These are phyloP conservation scores for Daldinia sp. DNA, from an alignment of 2,329 filamentous ascomycete species.

Conservation along the genomic window DNA sequence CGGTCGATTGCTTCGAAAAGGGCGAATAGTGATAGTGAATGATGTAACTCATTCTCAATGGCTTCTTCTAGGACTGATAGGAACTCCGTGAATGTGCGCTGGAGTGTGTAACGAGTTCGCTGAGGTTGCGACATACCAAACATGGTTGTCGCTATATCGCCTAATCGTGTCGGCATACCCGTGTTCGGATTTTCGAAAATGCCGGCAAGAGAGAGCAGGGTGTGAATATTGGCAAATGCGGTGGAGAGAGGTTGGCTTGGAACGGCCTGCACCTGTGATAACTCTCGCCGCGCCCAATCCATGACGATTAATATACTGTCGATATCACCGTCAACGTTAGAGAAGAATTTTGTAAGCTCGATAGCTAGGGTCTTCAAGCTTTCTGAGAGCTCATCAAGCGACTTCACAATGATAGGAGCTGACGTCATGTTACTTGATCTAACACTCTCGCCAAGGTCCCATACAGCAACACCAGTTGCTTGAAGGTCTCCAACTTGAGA, in stretches of 20 bases:
- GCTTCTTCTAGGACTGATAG: slow-evolving; percentile 88
- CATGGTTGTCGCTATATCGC: slow-evolving; percentile 75
- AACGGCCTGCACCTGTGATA: slow-evolving; percentile 74
- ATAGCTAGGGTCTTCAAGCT: slow-evolving; percentile 85
- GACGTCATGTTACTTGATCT: slow-evolving; percentile 91
- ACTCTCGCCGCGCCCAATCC: slow-evolving; percentile 93
- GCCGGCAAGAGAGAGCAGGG: slow-evolving; percentile 74
- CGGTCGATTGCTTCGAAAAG: slow-evolving; percentile 94
- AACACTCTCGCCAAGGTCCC: slow-evolving; percentile 93
- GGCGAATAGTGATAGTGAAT: slow-evolving; percentile 82
- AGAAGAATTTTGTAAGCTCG: slow-evolving; percentile 92
- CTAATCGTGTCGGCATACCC: slow-evolving; percentile 75
- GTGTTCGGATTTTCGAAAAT: slow-evolving; percentile 66
- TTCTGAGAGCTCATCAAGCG: slow-evolving; percentile 87
- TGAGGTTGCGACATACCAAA: slow-evolving; percentile 86
- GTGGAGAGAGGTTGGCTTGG: slow-evolving; percentile 74
- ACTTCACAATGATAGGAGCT: slow-evolving; percentile 84
- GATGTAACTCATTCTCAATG: slow-evolving; percentile 84
- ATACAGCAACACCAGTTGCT: slow-evolving; percentile 91
- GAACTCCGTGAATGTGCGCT: slow-evolving; percentile 90
- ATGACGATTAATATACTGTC: slow-evolving; percentile 93
- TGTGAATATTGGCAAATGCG: slow-evolving; percentile 86
- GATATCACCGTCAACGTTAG: slow-evolving; percentile 91
- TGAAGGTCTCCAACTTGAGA: slow-evolving; percentile 88
- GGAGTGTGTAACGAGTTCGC: slow-evolving; percentile 81